Evolutionary conservation across 1,284 basidiomycete species (phyloP).

Genomic region (Leccinum subspadiceum): DNA sequence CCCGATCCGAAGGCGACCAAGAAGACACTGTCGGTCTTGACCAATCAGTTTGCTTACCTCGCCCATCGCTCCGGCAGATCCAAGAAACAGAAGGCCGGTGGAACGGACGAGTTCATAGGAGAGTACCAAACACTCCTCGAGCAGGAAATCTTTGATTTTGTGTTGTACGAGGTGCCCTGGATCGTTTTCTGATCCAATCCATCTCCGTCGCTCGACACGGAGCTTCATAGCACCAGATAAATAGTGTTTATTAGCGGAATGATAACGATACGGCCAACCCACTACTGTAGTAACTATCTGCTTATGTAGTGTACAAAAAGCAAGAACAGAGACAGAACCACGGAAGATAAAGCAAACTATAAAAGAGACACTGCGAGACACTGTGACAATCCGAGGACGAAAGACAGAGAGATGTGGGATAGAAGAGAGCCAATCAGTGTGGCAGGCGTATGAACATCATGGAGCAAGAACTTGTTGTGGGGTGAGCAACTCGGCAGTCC

Average conservation of each 20-base stretch:
- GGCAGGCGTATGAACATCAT: constrained; percentile 14
- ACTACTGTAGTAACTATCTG: constrained; percentile 47
- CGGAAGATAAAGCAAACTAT: constrained; percentile 26
- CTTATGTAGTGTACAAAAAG: constrained; percentile 38
- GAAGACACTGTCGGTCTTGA: constrained; percentile 75
- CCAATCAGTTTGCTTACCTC: constrained; percentile 81
- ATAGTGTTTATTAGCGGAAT: constrained; percentile 40
- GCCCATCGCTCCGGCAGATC: constrained; percentile 54
- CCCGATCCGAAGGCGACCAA: constrained; percentile 86
- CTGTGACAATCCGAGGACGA: constrained; percentile 25
- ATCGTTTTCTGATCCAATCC: constrained; percentile 48
- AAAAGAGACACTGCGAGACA: constrained; percentile 19
- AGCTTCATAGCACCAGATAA: constrained; percentile 20
- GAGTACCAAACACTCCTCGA: constrained; percentile 92
- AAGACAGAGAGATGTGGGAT: constrained; percentile 18
- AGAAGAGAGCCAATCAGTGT: constrained; percentile 13
- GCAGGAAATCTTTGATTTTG: constrained; percentile 93
- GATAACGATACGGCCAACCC: constrained; percentile 55
- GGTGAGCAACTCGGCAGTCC: constrained; percentile 17
- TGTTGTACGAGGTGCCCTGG: constrained; percentile 86
- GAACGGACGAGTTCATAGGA: constrained; percentile 70
- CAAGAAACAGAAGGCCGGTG: constrained; percentile 38
- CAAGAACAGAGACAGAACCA: constrained; percentile 16
- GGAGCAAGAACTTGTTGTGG: constrained; percentile 13
- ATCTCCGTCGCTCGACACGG: constrained; percentile 2